Percentiles rank a stretch among this genome's conserved stretches.
These are phyloP conservation scores for Isatis tinctoria DNA, from an alignment of 345 rosid genomes.

Conservation along the genomic window DNA sequence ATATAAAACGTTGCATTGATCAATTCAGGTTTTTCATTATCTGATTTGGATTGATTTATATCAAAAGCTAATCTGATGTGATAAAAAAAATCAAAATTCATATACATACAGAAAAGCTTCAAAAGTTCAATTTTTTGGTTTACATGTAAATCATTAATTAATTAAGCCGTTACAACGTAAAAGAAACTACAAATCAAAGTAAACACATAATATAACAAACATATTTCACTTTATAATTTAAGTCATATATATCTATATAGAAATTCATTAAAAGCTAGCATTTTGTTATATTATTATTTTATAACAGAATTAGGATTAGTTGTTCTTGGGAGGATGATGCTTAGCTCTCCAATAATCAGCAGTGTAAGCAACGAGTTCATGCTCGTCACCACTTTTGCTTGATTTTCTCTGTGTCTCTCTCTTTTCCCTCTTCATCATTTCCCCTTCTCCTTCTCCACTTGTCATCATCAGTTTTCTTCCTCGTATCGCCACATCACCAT, in stretches of 20 bases:
- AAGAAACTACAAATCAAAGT: not conserved
- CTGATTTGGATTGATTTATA: not conserved
- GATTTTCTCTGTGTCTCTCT: constrained; percentile 3
- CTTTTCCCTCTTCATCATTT: not conserved
- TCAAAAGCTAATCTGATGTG: not conserved
- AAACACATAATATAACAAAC: constrained; percentile 11
- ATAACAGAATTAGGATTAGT: constrained; percentile 25
- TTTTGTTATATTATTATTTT: not conserved
- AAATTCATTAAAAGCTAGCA: not conserved
- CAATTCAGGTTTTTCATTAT: not conserved
- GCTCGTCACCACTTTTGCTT: constrained; percentile 31
- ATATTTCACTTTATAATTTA: not conserved
- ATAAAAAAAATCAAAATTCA: not conserved
- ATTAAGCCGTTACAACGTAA: constrained; percentile 13
- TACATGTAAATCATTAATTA: constrained; percentile 4
- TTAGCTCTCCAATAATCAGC: constrained; percentile 71
- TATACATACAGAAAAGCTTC: not conserved
- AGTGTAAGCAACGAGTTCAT: constrained; percentile 51
- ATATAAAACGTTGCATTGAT: not conserved
- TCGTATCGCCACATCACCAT: not conserved
- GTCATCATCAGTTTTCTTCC: constrained; percentile 23
- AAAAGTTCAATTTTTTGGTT: constrained; percentile 7
- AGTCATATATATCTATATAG: not conserved
- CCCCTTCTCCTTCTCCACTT: constrained; percentile 1
- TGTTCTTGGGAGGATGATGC: constrained; percentile 77